Percentiles rank a stretch among this genome's conserved stretches.
Conservation (phyloP, 495 filamentous ascomycete species). For the Pyrenula aspistea region DNA sequence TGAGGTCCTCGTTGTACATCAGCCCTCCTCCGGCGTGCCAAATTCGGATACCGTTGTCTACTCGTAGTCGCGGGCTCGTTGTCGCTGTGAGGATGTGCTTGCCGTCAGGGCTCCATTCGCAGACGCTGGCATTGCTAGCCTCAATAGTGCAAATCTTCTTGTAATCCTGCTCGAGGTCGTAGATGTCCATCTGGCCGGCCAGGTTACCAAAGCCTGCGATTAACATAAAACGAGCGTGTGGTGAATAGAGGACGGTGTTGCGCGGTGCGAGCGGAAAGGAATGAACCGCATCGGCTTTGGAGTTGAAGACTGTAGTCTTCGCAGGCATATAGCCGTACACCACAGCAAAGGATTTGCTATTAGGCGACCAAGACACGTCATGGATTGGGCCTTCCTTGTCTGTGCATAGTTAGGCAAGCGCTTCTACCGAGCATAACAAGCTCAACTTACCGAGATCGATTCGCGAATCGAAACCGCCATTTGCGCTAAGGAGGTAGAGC, state of each 20-base stretch:
- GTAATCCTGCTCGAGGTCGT: slow-evolving; percentile 87
- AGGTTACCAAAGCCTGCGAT: slow-evolving; percentile 96
- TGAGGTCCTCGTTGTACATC: slow-evolving; percentile 91
- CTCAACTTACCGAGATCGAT: slow-evolving; percentile 56
- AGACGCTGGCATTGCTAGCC: slow-evolving; percentile 88
- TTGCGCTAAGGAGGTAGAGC: slow-evolving; percentile 86
- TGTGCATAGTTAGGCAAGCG: slow-evolving; percentile 12
- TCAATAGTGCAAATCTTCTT: slow-evolving; percentile 86
- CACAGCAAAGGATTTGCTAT: slow-evolving; percentile 92
- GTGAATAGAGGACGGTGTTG: slow-evolving; percentile 93
- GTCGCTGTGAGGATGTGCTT: slow-evolving; percentile 92
- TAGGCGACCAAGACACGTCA: slow-evolving; percentile 95
- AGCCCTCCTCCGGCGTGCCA: slow-evolving; percentile 87
- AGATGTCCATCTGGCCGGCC: slow-evolving; percentile 94
- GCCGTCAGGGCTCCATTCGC: slow-evolving; percentile 93
- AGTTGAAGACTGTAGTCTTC: slow-evolving; percentile 94
- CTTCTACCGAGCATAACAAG: background rate
- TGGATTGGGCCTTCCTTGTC: slow-evolving; percentile 98
- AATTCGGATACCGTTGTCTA: slow-evolving; percentile 91
- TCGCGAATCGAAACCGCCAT: slow-evolving; percentile 82
- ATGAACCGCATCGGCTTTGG: slow-evolving; percentile 66
- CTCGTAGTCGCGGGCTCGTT: slow-evolving; percentile 82
- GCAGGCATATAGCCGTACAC: slow-evolving; percentile 97
- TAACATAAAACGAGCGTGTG: slow-evolving; percentile 81
- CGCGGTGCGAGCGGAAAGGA: slow-evolving; percentile 74